phyloP scores from a whole-genome alignment of 148 eudicot genomes.

The Mesembryanthemum crystallinum region DNA sequence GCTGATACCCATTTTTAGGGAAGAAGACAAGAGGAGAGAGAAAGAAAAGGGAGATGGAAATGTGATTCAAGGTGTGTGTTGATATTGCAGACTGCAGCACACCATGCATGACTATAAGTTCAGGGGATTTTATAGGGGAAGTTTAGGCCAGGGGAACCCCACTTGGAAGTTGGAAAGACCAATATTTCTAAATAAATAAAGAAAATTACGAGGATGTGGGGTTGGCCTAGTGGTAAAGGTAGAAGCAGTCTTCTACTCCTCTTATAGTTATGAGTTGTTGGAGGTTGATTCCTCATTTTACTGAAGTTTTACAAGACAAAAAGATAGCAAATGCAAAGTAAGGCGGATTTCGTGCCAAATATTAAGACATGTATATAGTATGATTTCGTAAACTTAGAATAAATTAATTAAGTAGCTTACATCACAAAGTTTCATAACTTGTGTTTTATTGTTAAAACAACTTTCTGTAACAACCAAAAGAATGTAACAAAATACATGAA shows the following conservation, averaged over 20 bases:
- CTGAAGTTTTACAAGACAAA: too few relatives aligned
- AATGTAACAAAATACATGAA: background rate
- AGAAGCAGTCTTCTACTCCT: too few relatives aligned
- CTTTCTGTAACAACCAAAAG: background rate
- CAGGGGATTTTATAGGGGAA: conserved; percentile 23
- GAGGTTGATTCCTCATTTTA: too few relatives aligned
- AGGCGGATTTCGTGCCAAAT: too few relatives aligned
- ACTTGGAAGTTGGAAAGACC: conserved; percentile 14
- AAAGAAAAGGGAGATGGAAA: background rate
- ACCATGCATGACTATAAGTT: background rate
- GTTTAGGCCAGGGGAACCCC: conserved; percentile 19
- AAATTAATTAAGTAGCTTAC: background rate
- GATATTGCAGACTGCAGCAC: background rate
- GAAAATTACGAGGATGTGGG: too few relatives aligned
- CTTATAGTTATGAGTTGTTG: too few relatives aligned
- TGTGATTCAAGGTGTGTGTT: background rate
- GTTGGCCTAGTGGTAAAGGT: too few relatives aligned
- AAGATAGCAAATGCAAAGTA: too few relatives aligned
- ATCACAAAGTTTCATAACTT: conserved; percentile 13
- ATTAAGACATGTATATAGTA: too few relatives aligned
- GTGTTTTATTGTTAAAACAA: conserved; percentile 15
- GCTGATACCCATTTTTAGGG: conserved; percentile 29
- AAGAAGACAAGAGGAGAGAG: background rate
- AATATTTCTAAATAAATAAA: background rate
- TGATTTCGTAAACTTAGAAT: background rate